Evolutionary conservation across 345 rosid genomes (phyloP), one percentile per base, ranked within the genome.

Genomic region (Garcia nutans): DNA sequence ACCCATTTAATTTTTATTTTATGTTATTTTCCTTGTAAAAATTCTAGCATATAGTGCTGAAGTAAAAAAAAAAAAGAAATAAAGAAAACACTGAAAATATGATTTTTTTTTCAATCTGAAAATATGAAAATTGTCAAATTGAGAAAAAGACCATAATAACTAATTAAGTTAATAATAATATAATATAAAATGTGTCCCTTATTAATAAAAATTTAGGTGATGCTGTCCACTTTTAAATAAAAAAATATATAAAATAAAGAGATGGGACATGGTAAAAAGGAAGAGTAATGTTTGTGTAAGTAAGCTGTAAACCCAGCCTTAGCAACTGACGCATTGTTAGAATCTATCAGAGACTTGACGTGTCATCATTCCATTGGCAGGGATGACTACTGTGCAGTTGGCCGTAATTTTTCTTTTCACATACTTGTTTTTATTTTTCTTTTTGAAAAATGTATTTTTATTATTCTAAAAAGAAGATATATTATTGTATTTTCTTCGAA

Each of bases 291-390:
- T 64, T 64, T 22, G 5, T 15, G 33, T 1, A 6, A 63, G 56
- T 28, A 28, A 28, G 31, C 31, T 28, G 31, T 28, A 28, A 28
- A 2, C 10, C 10, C 37, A 44, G 57, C 17, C 67, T 72, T 60
- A 72, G 15, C 47, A 13, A 20, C 71, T 72, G 71, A 54, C 77
- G 10, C 68, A 33, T 7, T 1, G 49, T 33, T n/a, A 61, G 58
- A 58, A 45, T 37, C 59, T 66, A 50, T 23, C 74, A 19, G 41
- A 37, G 55, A 73, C 19, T 1, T 33, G 60, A 74, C 77, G 81
- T 73, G 81, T 78, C 81, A 41, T 37, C n/a, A 78, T 50, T 24
- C 12, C 2, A 78, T 78, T 78, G 45, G 81, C 70, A 42, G n/a
- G 0, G n/a, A 0, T 19, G 20, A 26, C 61, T 26, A 57, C 54